Conservation (phyloP, 371 early-diverging fungal genomes). For the Mortierella sp. region DNA sequence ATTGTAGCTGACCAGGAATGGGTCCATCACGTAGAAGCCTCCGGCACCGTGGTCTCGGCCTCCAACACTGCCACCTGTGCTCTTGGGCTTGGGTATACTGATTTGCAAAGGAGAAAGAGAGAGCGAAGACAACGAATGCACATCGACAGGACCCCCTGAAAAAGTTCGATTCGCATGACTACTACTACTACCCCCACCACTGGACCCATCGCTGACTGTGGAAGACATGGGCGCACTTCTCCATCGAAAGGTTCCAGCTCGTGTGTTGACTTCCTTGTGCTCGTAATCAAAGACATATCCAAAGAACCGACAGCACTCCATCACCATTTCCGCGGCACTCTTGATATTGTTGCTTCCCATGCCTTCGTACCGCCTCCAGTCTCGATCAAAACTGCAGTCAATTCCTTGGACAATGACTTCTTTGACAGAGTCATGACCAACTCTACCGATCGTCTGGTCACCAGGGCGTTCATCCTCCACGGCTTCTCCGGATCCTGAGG, state of each 20-base stretch:
- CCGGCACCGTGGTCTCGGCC: not conserved
- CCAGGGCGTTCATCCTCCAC: too few species aligned
- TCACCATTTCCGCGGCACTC: constrained; percentile 30
- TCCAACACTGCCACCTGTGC: not conserved
- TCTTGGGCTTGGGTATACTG: not conserved
- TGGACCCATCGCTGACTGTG: too few species aligned
- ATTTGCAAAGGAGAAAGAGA: not conserved
- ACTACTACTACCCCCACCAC: too few species aligned
- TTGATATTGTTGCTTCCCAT: constrained; percentile 27
- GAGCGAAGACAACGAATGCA: not conserved
- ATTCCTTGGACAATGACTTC: constrained; percentile 35
- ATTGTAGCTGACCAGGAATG: constrained; percentile 28
- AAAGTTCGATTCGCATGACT: constrained; percentile 1
- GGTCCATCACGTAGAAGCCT: constrained; percentile 36
- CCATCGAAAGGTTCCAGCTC: constrained; percentile 39
- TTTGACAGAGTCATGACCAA: constrained; percentile 14
- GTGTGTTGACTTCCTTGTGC: constrained; percentile 40
- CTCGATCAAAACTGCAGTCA: constrained; percentile 38
- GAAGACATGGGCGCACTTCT: not conserved
- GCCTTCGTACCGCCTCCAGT: constrained; percentile 27
- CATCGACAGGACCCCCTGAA: not conserved
- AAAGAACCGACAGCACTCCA: constrained; percentile 48
- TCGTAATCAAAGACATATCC: constrained; percentile 48
- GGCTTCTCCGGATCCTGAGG: not conserved
- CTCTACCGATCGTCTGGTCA: constrained; percentile 1